Conservation (phyloP, 1,284 basidiomycete genomes). For the Trichosporon sp. region DNA sequence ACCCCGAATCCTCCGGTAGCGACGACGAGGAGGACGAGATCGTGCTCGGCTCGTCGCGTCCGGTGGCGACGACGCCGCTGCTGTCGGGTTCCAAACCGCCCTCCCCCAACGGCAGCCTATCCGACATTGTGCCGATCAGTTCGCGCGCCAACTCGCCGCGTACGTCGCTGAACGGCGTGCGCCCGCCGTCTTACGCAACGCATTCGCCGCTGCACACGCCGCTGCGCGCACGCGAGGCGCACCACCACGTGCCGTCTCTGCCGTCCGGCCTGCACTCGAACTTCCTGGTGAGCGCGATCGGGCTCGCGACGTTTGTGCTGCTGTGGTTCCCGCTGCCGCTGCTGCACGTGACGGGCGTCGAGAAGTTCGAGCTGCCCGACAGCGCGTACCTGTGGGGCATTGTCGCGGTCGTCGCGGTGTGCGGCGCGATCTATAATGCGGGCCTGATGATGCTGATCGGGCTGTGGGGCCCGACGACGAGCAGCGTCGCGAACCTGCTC, state of each 20-base stretch:
- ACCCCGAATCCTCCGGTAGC: not conserved
- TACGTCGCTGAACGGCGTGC: slow-evolving; percentile 1
- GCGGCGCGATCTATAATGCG: slow-evolving; percentile 47
- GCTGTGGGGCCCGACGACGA: slow-evolving; percentile 47
- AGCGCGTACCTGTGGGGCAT: slow-evolving; percentile 22
- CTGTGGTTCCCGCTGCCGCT: slow-evolving; percentile 46
- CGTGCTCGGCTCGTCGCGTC: slow-evolving; percentile 5
- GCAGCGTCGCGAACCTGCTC: slow-evolving; percentile 48
- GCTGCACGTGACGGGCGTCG: slow-evolving; percentile 38
- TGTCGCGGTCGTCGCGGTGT: slow-evolving; percentile 33
- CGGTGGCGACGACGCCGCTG: not conserved
- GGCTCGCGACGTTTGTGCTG: slow-evolving; percentile 39
- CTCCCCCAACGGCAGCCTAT: not conserved
- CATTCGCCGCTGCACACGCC: not conserved
- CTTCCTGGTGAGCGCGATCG: slow-evolving; percentile 47
- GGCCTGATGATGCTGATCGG: slow-evolving; percentile 50
- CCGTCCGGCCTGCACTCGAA: slow-evolving; percentile 48
- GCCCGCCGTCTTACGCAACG: not conserved
- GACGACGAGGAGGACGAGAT: slow-evolving; percentile 17
- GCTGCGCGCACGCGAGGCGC: not conserved
- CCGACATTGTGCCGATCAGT: not conserved
- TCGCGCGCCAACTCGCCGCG: not conserved
- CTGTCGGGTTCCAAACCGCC: not conserved
- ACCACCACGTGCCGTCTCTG: slow-evolving; percentile 21
- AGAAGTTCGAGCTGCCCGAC: slow-evolving; percentile 36